These are phyloP conservation scores for Acaromyces ingoldii DNA, from an alignment of 1,284 basidiomycete species.

Conservation along the genomic window DNA sequence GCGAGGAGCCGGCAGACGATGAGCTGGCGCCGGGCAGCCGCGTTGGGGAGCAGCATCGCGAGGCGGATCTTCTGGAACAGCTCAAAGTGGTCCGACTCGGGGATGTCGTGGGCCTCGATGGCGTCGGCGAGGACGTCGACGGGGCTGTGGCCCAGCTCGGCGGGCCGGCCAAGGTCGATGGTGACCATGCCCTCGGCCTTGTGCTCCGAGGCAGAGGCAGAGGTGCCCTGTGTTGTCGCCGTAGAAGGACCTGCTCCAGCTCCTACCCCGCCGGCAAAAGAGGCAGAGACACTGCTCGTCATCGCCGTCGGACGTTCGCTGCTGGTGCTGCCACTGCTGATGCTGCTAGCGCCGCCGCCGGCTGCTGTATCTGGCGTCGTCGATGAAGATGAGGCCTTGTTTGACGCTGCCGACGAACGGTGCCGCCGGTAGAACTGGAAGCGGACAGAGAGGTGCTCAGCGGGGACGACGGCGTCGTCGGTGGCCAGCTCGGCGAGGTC, in stretches of 20 bases:
- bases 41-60: constrained; percentile 64
- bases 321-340: not conserved
- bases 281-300: not conserved
- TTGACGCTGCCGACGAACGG: not conserved
- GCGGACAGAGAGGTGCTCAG: constrained; percentile 50
- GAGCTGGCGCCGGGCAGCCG: constrained; percentile 70
- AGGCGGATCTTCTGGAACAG: constrained; percentile 80
- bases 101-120: constrained; percentile 68
- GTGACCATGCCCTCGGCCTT: constrained; percentile 34
- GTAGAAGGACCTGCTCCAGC: not conserved
- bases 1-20: constrained; percentile 76
- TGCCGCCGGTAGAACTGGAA: constrained; percentile 54
- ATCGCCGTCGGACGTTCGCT: not conserved
- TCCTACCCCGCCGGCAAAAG: not conserved
- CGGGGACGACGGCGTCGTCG: constrained; percentile 36
- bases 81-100: constrained; percentile 80
- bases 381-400: not conserved
- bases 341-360: not conserved
- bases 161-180: constrained; percentile 26
- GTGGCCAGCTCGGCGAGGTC: constrained; percentile 53
- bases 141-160: constrained; percentile 13
- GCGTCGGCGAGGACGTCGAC: constrained; percentile 64
- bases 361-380: not conserved
- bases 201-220: not conserved
- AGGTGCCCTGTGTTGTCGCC: constrained; percentile 4